Base-by-base conservation (phyloP, 78 protist species). In the Guillardia theta region DNA sequence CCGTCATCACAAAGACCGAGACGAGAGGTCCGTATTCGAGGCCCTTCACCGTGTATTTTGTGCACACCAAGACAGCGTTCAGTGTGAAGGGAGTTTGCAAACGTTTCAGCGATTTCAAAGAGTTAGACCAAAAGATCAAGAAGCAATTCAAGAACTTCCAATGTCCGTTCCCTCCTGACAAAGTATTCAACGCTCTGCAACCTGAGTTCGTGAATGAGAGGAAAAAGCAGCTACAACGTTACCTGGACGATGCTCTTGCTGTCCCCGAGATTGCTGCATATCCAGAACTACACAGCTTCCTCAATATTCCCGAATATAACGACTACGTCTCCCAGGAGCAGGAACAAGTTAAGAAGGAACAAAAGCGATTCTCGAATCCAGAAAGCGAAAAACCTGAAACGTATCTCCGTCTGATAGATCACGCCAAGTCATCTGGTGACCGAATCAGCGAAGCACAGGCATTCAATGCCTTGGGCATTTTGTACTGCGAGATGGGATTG, bases 11-110 rank as follows among this genome's bases (percentile, higher is more conserved):
- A 30, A 80, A 80, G 50, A 80, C 90, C 0, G 90, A 80, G 48
- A 80, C 90, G n/a, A 46, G 90, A 12, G 90, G 90, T 22, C 90
- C 90, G 22, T 80, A 80, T 30, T n/a, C 90, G 0, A 46, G 90
- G 22, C 90, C 48, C 24, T 80, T 80, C 50, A 80, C 90, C 1
- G 90, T 80, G 53, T 80, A 80, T 30, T 80, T 80, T n/a, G 33
- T 80, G 30, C 90, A 80, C 90, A 80, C 90, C 19, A 80, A 80
- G 33, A 80, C 90, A 19, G 90, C 90, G 0, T 80, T 80, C 90
- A 80, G 90, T 18, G 90, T 80, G 58, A 80, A 44, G 50, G 90
- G 90, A 8, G 90, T 80, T 4, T 80, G 44, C 50, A 80, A 80
- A 44, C 90, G 90, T 24, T 80, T 44, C 90, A 44, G 53, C 10